A percentile compares a stretch with the other conserved stretches of the same genome.
These are phyloP conservation scores for Comarum palustre DNA, from an alignment of 306 rosid genomes.

Conservation along the genomic window DNA sequence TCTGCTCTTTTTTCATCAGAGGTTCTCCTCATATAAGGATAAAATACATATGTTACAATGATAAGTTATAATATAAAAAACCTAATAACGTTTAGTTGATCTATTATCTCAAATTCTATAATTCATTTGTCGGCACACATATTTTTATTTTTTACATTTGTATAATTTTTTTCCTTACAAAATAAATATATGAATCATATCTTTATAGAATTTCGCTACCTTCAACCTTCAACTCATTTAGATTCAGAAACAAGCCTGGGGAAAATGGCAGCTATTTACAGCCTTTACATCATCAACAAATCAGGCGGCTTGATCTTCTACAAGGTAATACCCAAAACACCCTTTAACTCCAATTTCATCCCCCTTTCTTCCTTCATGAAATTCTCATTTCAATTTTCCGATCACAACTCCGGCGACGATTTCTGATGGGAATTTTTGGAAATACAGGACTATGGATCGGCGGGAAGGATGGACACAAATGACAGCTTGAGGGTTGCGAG, in stretches of 20 bases:
- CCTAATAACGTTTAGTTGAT: no score
- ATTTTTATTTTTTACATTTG: no score
- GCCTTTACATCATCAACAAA: slow-evolving; percentile 89
- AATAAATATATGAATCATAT: no score
- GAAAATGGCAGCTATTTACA: slow-evolving; percentile 78
- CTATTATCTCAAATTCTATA: no score
- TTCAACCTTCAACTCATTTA: neutral
- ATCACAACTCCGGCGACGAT: neutral
- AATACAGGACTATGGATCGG: slow-evolving; percentile 70
- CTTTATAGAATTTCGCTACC: no score
- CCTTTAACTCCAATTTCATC: no score
- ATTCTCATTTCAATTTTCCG: neutral
- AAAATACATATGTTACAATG: no score
- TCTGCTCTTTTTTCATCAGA: no score
- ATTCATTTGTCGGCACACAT: no score
- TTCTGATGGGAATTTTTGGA: neutral
- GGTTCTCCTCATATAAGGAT: no score
- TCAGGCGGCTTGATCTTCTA: slow-evolving; percentile 91
- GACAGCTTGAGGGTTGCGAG: slow-evolving; percentile 93
- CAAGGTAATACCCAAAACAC: slow-evolving; percentile 44
- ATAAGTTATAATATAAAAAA: no score
- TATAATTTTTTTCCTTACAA: no score
- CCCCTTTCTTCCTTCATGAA: neutral
- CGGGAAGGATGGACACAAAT: slow-evolving; percentile 89
- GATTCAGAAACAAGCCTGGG: neutral